These are phyloP conservation scores for Neurospora intermedia DNA, from an alignment of 495 filamentous ascomycete genomes.

Conservation along the genomic window DNA sequence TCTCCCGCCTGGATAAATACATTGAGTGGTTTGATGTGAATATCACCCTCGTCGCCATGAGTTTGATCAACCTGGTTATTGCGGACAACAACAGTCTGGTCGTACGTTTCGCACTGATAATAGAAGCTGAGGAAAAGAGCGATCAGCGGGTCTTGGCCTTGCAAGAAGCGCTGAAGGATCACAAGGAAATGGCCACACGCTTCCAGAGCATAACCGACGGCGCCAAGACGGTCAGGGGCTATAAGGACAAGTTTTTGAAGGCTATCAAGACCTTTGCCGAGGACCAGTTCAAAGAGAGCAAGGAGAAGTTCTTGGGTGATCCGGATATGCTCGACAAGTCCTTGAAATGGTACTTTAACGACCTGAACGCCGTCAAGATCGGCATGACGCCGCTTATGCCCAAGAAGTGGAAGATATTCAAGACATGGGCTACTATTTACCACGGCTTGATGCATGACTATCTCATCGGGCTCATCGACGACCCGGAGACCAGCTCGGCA, in stretches of 20 bases:
- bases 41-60: constrained; percentile 75
- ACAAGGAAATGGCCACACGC: constrained; percentile 81
- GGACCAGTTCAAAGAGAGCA: constrained; percentile 61
- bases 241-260: constrained; percentile 88
- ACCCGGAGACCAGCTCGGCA: constrained; percentile 62
- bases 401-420: constrained; percentile 95
- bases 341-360: constrained; percentile 93
- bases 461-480: constrained; percentile 68
- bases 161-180: constrained; percentile 88
- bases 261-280: constrained; percentile 64
- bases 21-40: constrained; percentile 95
- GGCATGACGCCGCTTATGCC: constrained; percentile 86
- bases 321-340: constrained; percentile 75
- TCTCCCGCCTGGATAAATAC: constrained; percentile 73
- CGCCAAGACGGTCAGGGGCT: constrained; percentile 82
- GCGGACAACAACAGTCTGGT: constrained; percentile 79
- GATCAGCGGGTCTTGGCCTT: constrained; percentile 83
- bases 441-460: constrained; percentile 93
- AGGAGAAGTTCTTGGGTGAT: constrained; percentile 68
- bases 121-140: constrained; percentile 91
- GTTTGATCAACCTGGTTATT: constrained; percentile 75
- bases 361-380: constrained; percentile 80
- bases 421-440: constrained; percentile 80
- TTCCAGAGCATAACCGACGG: constrained; percentile 93
- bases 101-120: constrained; percentile 79